Evolutionary conservation across 805 yeast genomes (phyloP).

Genomic region (Teunomyces kruisii): DNA sequence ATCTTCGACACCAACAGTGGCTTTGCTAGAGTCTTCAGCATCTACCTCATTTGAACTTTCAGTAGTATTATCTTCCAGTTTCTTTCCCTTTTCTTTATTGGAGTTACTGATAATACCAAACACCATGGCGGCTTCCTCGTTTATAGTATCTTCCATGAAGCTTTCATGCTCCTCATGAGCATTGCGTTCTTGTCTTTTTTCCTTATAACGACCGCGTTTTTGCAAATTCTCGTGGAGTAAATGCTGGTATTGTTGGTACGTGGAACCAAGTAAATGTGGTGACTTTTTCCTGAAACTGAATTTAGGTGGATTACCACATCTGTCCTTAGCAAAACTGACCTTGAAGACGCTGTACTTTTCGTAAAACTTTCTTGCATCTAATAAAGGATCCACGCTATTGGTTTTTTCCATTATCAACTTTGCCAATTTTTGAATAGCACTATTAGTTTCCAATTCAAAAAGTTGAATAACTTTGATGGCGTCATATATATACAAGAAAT

Average conservation of each 20-base stretch:
- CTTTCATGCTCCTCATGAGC: slow-evolving; percentile 9
- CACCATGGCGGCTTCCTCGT: slow-evolving; percentile 44
- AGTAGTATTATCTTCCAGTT: not conserved
- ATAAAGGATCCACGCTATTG: slow-evolving; percentile 25
- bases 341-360: slow-evolving; percentile 53
- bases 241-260: slow-evolving; percentile 14
- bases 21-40: not conserved
- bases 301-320: slow-evolving; percentile 77
- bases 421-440: slow-evolving; percentile 40
- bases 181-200: slow-evolving; percentile 10
- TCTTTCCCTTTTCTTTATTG: slow-evolving; percentile 1
- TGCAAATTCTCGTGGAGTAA: slow-evolving; percentile 10
- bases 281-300: slow-evolving; percentile 44
- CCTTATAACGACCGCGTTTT: slow-evolving; percentile 7
- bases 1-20: not conserved
- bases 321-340: slow-evolving; percentile 71
- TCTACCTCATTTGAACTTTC: slow-evolving; percentile 2
- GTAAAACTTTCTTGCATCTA: slow-evolving; percentile 30
- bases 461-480: slow-evolving; percentile 66
- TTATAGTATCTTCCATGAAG: slow-evolving; percentile 22
- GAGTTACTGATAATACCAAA: slow-evolving; percentile 40
- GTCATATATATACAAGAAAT: slow-evolving; percentile 60
- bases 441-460: slow-evolving; percentile 35
- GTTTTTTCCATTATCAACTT: slow-evolving; percentile 46
- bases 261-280: slow-evolving; percentile 20